Evolutionary conservation across 2,329 filamentous ascomycete species (phyloP).

Genomic region (Sclerotinia subarctica): DNA sequence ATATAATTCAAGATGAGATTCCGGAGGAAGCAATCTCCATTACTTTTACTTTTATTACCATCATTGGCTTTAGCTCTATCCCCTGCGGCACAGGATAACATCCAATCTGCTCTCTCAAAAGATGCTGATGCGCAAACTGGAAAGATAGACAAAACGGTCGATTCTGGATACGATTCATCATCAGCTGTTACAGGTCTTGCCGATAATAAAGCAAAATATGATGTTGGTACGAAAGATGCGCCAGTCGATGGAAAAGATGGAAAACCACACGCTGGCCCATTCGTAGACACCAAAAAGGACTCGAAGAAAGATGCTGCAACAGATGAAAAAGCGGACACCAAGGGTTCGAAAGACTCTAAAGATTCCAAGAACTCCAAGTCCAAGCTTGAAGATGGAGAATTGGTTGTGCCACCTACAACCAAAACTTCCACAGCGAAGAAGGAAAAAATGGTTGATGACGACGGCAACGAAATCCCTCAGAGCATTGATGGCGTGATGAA

Average conservation of each 20-base stretch:
- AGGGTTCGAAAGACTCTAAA: background rate
- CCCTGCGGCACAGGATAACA: slow-evolving; percentile 31
- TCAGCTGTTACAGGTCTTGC: slow-evolving; percentile 30
- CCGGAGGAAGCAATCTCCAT: slow-evolving; percentile 50
- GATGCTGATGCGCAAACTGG: slow-evolving; percentile 27
- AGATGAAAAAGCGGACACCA: background rate
- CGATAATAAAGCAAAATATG: slow-evolving; percentile 35
- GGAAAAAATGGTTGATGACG: slow-evolving; percentile 47
- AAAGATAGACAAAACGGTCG: slow-evolving; percentile 21
- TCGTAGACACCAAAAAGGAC: slow-evolving; percentile 58
- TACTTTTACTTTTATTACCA: slow-evolving; percentile 60
- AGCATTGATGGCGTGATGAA: slow-evolving; percentile 86
- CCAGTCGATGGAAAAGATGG: slow-evolving; percentile 92
- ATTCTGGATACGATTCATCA: slow-evolving; percentile 22
- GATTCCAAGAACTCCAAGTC: slow-evolving; percentile 41
- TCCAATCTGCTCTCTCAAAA: slow-evolving; percentile 29
- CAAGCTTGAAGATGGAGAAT: slow-evolving; percentile 38
- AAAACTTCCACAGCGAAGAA: slow-evolving; percentile 43
- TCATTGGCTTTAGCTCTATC: slow-evolving; percentile 48
- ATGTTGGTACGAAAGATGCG: slow-evolving; percentile 67
- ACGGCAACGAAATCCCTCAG: slow-evolving; percentile 60
- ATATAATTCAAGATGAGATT: slow-evolving; percentile 53
- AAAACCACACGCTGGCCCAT: slow-evolving; percentile 85
- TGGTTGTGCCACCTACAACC: slow-evolving; percentile 42
- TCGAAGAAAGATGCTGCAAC: slow-evolving; percentile 43